Conservation (phyloP, 768 basidiomycete genomes). For the Podaxis sp. region DNA sequence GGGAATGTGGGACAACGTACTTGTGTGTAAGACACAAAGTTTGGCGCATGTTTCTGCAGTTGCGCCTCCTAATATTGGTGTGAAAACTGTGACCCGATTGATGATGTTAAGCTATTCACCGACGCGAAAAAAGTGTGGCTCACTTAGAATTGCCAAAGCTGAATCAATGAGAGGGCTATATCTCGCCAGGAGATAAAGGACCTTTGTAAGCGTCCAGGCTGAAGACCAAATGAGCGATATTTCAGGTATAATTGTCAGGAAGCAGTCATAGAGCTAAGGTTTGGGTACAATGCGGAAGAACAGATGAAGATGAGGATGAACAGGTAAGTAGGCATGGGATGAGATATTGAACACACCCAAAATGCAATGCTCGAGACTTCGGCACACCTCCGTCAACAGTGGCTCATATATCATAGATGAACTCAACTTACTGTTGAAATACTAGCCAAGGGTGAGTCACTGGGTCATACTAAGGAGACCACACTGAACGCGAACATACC, state of each 20-base stretch:
- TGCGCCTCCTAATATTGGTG: neutral
- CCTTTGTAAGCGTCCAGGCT: neutral
- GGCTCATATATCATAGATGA: neutral
- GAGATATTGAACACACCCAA: neutral
- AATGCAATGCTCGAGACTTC: neutral
- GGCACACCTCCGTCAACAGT: neutral
- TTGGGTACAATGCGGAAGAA: neutral
- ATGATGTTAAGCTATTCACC: neutral
- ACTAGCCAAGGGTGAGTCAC: neutral
- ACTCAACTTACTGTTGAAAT: neutral
- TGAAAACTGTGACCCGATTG: neutral
- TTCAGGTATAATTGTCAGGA: slow-evolving; percentile 2
- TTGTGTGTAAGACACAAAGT: neutral
- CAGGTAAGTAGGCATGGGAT: neutral
- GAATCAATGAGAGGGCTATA: neutral
- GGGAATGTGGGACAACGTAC: neutral
- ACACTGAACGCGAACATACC: neutral
- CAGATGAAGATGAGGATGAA: neutral
- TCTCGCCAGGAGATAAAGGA: slow-evolving; percentile 1
- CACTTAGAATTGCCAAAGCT: neutral
- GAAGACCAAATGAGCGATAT: neutral
- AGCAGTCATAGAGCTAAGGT: neutral
- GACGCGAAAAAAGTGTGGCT: neutral
- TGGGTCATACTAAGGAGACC: neutral
- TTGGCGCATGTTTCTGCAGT: neutral